A percentile compares a stretch with the other conserved stretches of the same genome.
phyloP scores from a whole-genome alignment of 192 early-diverging fungal genomes.

The Coemansia sp. region DNA sequence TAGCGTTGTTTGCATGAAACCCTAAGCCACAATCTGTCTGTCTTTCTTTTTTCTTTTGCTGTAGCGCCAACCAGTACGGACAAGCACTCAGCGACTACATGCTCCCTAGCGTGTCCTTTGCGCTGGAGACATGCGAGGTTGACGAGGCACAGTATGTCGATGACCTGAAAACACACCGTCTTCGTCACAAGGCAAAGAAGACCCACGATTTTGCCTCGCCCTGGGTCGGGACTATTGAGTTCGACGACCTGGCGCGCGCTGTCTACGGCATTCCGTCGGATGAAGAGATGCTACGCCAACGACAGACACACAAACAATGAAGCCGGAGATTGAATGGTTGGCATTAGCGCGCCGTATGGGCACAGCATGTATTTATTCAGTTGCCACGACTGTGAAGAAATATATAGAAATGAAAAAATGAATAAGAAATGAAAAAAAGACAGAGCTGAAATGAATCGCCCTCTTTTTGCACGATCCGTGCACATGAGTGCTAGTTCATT shows the following conservation, averaged over 20 bases:
- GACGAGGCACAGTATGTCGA: slow-evolving; percentile 33
- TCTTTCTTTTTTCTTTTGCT: background rate
- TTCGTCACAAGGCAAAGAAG: slow-evolving; percentile 20
- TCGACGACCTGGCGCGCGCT: slow-evolving; percentile 45
- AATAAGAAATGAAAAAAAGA: no score
- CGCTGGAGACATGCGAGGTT: slow-evolving; percentile 47
- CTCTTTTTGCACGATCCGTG: no score
- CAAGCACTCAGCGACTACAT: slow-evolving; percentile 26
- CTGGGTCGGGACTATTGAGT: slow-evolving; percentile 52
- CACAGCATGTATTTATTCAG: no score
- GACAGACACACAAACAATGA: background rate
- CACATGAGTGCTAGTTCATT: no score
- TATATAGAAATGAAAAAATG: no score
- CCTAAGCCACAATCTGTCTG: background rate
- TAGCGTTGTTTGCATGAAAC: background rate
- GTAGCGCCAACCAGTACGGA: slow-evolving; percentile 10
- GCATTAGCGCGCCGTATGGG: no score
- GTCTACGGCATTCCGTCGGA: slow-evolving; percentile 47
- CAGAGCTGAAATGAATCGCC: no score
- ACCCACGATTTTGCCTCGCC: slow-evolving; percentile 40
- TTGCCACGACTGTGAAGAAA: no score
- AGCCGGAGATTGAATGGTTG: background rate
- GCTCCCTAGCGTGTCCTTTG: slow-evolving; percentile 43
- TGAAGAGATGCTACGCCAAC: slow-evolving; percentile 29
- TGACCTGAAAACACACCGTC: slow-evolving; percentile 33